phyloP scores from a whole-genome alignment of 257 asterid genomes.

The Henckelia pumila region DNA sequence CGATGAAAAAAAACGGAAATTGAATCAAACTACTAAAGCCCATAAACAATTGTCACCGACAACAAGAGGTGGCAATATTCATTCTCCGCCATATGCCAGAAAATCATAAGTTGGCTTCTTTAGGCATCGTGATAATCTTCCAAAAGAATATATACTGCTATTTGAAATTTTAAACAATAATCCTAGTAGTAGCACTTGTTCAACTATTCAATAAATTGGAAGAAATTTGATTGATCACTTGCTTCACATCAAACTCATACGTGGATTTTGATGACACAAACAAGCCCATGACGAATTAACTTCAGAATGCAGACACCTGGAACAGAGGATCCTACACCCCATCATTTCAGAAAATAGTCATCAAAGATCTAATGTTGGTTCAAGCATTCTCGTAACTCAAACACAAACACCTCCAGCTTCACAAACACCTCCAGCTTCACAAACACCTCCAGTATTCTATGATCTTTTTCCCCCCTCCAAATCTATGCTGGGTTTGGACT shows the following conservation, averaged over 20 bases:
- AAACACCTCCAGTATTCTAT: too few relatives aligned
- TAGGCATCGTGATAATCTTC: too few relatives aligned
- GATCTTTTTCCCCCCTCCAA: neutral
- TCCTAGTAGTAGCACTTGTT: neutral
- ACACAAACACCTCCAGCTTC: neutral
- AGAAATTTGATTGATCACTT: neutral
- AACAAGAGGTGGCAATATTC: too few relatives aligned
- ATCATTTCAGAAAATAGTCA: neutral
- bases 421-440: slow-evolving; percentile 1
- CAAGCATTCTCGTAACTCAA: neutral
- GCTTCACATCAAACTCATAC: neutral
- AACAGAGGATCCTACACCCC: neutral
- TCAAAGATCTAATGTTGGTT: neutral
- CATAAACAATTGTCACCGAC: too few relatives aligned
- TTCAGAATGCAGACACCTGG: neutral
- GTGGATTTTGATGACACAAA: neutral
- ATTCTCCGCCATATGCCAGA: too few relatives aligned
- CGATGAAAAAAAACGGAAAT: too few relatives aligned
- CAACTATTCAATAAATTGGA: neutral
- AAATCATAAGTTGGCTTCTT: too few relatives aligned
- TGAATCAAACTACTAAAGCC: too few relatives aligned
- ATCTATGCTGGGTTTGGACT: slow-evolving; percentile 6
- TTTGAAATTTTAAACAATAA: neutral
- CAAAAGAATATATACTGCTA: too few relatives aligned
- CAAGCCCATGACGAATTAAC: neutral